Evolutionary conservation across 2,329 filamentous ascomycete species (phyloP).

Genomic region (Botrytis galanthina): DNA sequence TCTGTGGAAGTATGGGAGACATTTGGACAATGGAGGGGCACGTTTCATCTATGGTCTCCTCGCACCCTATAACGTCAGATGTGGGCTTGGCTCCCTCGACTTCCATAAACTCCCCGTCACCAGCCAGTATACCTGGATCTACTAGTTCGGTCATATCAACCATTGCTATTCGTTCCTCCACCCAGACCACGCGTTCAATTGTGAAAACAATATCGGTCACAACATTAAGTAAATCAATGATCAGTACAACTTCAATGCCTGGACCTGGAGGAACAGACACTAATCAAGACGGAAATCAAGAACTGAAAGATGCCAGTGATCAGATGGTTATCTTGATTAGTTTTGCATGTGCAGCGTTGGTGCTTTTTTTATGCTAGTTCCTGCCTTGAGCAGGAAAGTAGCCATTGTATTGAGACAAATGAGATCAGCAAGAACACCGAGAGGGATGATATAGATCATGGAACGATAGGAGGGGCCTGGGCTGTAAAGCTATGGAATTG

Average conservation of each 20-base stretch:
- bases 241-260: not conserved
- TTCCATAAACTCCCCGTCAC: not conserved
- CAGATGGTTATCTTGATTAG: conserved; percentile 22
- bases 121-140: not conserved
- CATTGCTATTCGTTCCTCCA: not conserved
- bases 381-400: conserved; percentile 22
- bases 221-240: not conserved
- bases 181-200: not conserved
- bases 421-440: not conserved
- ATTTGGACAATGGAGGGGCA: not conserved
- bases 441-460: conserved; percentile 4
- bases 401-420: not conserved
- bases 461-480: rapidly evolving
- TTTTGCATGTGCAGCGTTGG: conserved; percentile 21
- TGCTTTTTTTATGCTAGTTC: conserved; percentile 29
- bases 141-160: not conserved
- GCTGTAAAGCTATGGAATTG: no score
- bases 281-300: not conserved
- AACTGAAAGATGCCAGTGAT: conserved; percentile 6
- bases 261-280: not conserved
- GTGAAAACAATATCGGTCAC: not conserved
- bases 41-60: not conserved
- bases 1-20: conserved; percentile 30
- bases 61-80: not conserved
- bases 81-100: not conserved